Base-by-base conservation (phyloP, 768 basidiomycete species). In the Porphyrellus cyaneotinctus region DNA sequence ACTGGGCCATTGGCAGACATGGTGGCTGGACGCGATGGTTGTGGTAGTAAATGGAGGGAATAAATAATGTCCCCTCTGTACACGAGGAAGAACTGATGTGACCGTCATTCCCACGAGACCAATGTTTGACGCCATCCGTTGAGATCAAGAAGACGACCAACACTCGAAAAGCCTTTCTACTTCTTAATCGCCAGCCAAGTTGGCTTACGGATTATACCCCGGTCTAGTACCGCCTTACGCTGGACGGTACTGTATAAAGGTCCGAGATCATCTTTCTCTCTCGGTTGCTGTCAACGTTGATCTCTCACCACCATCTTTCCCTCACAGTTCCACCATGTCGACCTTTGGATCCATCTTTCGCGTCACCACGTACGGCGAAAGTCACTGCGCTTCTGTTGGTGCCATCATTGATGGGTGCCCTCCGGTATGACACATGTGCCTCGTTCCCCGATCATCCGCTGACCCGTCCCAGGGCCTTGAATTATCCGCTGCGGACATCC, bases 391-490 rank as follows among this genome's bases (percentile, higher is more conserved):
- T 28, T 95, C 92, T 14, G 97, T 98, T 32, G 97, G 97, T 14
- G 93, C 91, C 32, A 97, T 99, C 71, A 84, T 99, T 63, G 97
- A 98, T 67, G 97, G 97, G 31, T 93, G 93, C 59, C 95, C 95
- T 48, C 95, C 95, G 35, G 95, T 97, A 71, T 51, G 83, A 72
- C 28, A 49, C 52, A 42, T 48, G 45, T 31, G 1, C 33, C 41
- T 50, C 60, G 32, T 33, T 23, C 31, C 26, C 39, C 31, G 49
- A 59, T 39, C 41, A 51, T 58, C 47, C 39, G 17, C 52, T 60
- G 43, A 68, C 53, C 22, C 37, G 35, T 28, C 35, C 31, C 54
- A 98, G 95, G 97, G 97, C 15, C 74, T 98, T 32, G 77, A 79
- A 56, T 77, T 99, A 52, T 77, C 84, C 24, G 76, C 88, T 32